Evolutionary conservation across 1,139 yeast species (phyloP), one percentile per base, ranked within the genome.

Genomic region (Groenewaldozyma auringiensis): DNA sequence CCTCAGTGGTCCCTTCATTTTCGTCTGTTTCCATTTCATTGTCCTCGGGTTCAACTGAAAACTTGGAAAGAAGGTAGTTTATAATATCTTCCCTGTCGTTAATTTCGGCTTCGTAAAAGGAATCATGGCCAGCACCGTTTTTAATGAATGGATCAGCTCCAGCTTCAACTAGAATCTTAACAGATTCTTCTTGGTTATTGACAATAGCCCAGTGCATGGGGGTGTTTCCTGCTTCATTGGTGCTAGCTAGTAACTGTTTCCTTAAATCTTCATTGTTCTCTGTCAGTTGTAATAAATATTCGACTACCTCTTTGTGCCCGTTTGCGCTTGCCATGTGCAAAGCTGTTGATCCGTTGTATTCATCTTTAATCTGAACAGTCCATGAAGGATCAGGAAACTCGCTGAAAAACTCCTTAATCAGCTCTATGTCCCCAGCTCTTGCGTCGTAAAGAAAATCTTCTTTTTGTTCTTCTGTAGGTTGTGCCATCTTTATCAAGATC

Each of bases 291-390:
- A 87, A 61, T 40, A 87, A 67, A 59, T 75, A 83, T 55, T 76
- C 65, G 31, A 84, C 76, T 4, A 81, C 78, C 42, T 79, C 87
- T n/a, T 70, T 53, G 61, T 89, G 95, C 0, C 96, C 97, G 64
- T 92, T 92, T 31, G 94, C 98, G 31, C 94, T 80, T 1, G 97
- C 96, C 88, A 86, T 85, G 61, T 92, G 98, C 44, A 92, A 68
- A 11, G 95, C 83, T 0, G 96, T 86, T 46, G 84, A 77, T 44
- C 74, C 66, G 1, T 88, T 75, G 43, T 66, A 71, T 41, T 80
- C 81, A 54, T 85, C 94, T 56, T 75, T 76, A 48, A 81, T 78
- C 41, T 53, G 50, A n/a, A 53, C 50, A 40, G 62, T 47, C 3
- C 45, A 44, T n/a, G 41, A 43, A 27, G 49, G 33, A 3, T 45